Percentiles rank a stretch among this genome's conserved stretches.
These are phyloP conservation scores for Tympanopsis confertula DNA, from an alignment of 2,329 filamentous ascomycete species.

Conservation along the genomic window DNA sequence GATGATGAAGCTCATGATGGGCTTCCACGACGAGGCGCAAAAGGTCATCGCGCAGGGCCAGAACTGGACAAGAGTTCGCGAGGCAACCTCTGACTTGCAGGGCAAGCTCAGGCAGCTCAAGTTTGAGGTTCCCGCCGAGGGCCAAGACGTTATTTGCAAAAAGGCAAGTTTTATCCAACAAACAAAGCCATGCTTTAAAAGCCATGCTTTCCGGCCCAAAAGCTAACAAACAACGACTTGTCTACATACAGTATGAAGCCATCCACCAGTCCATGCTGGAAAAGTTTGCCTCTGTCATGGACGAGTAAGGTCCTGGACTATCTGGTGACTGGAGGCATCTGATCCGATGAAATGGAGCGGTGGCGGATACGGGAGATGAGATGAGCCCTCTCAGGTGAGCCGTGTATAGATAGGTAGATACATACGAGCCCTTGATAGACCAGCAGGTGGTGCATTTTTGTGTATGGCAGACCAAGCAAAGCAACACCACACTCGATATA, in stretches of 20 bases:
- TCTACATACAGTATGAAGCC: conserved; percentile 66
- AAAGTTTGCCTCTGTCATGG: conserved; percentile 90
- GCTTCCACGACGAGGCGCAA: conserved; percentile 93
- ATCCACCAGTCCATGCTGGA: conserved; percentile 87
- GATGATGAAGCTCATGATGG: conserved; percentile 99
- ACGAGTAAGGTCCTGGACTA: conserved; percentile 58
- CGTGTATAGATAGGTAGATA: too few relatives aligned
- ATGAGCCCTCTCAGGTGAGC: too few relatives aligned
- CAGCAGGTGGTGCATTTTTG: too few relatives aligned
- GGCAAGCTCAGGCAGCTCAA: conserved; percentile 80
- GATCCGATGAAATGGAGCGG: too few relatives aligned
- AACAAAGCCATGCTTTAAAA: conserved; percentile 1
- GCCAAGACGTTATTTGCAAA: conserved; percentile 68
- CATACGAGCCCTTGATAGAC: too few relatives aligned
- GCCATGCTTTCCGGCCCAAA: conserved; percentile 1
- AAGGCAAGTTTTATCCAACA: conserved; percentile 48
- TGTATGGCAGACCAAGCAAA: too few relatives aligned
- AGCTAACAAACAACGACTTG: conserved; percentile 16
- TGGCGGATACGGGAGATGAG: too few relatives aligned
- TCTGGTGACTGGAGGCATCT: too few relatives aligned
- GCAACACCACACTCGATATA: too few relatives aligned
- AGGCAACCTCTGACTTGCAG: conserved; percentile 80
- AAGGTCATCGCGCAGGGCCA: conserved; percentile 88
- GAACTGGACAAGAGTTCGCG: conserved; percentile 84
- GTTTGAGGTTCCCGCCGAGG: conserved; percentile 84